phyloP scores from a whole-genome alignment of 495 filamentous ascomycete species.

The Darksidea phi region DNA sequence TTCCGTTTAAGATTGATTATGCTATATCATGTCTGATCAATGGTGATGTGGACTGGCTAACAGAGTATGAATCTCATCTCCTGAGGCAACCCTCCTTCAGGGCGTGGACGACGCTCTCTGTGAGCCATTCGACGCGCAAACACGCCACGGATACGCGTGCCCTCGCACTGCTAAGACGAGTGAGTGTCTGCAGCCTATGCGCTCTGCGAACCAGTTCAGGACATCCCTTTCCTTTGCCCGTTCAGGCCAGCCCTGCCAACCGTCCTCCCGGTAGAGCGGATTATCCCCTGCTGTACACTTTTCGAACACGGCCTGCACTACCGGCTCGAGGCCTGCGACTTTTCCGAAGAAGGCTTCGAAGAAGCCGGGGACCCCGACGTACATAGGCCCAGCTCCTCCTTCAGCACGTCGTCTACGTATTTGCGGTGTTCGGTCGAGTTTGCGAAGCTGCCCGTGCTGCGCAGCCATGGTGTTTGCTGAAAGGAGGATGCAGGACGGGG shows the following conservation, averaged over 20 bases:
- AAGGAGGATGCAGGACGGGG: slow-evolving; percentile 3
- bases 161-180: too few relatives aligned
- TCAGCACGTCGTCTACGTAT: slow-evolving; percentile 46
- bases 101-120: too few relatives aligned
- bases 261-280: slow-evolving; percentile 23
- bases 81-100: too few relatives aligned
- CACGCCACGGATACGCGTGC: too few relatives aligned
- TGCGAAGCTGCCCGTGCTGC: slow-evolving; percentile 46
- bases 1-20: too few relatives aligned
- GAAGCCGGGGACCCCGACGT: slow-evolving; percentile 43
- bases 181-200: too few relatives aligned
- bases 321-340: slow-evolving; percentile 34
- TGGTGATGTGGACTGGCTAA: too few relatives aligned
- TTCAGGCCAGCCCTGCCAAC: slow-evolving; percentile 20
- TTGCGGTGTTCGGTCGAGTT: slow-evolving; percentile 48
- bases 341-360: slow-evolving; percentile 44
- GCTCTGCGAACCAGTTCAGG: slow-evolving; percentile 15
- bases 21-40: too few relatives aligned
- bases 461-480: slow-evolving; percentile 46
- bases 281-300: slow-evolving; percentile 30
- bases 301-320: slow-evolving; percentile 13
- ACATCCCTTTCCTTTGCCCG: slow-evolving; percentile 19
- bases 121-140: too few relatives aligned
- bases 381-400: slow-evolving; percentile 42
- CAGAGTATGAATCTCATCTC: too few relatives aligned